Percentiles rank a stretch among this genome's conserved stretches.
These are phyloP conservation scores for Phlebiopsis gigantea DNA, from an alignment of 768 basidiomycete genomes.

Conservation along the genomic window DNA sequence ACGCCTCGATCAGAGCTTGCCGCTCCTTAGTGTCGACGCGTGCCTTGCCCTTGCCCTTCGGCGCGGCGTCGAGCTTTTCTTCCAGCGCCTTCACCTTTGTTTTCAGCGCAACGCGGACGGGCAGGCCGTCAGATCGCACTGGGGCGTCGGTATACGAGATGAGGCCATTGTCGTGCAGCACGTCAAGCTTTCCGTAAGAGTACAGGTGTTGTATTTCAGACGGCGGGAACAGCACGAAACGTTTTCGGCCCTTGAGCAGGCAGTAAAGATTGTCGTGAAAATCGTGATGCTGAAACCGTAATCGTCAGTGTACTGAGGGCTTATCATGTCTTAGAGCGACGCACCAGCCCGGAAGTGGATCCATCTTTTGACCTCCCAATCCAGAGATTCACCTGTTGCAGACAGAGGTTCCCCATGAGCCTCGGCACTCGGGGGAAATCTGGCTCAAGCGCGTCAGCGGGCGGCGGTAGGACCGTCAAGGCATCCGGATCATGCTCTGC, in stretches of 20 bases:
- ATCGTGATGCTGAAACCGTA: conserved; percentile 28
- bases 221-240: conserved; percentile 28
- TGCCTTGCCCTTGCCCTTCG: conserved; percentile 20
- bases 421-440: conserved; percentile 25
- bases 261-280: conserved; percentile 30
- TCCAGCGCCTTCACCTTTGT: conserved; percentile 22
- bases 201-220: conserved; percentile 20
- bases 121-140: conserved; percentile 25
- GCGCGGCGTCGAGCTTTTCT: conserved; percentile 16
- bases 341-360: conserved; percentile 26
- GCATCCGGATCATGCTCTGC: conserved; percentile 21
- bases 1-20: conserved; percentile 15
- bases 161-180: conserved; percentile 24
- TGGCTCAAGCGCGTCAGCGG: conserved; percentile 22
- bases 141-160: conserved; percentile 23
- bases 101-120: conserved; percentile 17
- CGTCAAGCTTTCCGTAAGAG: conserved; percentile 21
- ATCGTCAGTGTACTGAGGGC: neutral
- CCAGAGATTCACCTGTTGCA: conserved; percentile 30
- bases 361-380: conserved; percentile 24
- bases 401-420: conserved; percentile 25
- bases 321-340: conserved; percentile 2
- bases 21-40: conserved; percentile 16
- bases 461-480: conserved; percentile 23
- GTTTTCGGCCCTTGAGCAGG: conserved; percentile 25